phyloP scores from a whole-genome alignment of 176 grass and related monocot species.

The Themeda triandra region DNA sequence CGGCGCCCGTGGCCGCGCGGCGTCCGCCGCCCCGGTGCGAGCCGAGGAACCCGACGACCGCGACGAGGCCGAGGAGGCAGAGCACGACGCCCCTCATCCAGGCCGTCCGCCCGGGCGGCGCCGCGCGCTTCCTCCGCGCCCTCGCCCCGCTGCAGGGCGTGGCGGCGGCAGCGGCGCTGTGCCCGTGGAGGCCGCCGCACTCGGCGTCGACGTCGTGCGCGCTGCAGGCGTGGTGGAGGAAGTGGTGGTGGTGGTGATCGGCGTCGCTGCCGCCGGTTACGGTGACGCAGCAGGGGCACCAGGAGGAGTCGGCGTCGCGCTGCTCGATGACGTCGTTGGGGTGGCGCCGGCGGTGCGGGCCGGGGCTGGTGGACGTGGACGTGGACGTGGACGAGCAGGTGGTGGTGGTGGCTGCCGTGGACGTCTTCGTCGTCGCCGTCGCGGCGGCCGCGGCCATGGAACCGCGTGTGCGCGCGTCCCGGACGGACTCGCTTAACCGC shows the following conservation, averaged over 20 bases:
- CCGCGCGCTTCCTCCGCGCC: constrained; percentile 36
- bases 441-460: constrained; percentile 46
- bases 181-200: not conserved
- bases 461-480: not conserved
- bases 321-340: constrained; percentile 51
- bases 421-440: constrained; percentile 20
- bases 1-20: not conserved
- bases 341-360: constrained; percentile 49
- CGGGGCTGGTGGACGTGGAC: not conserved
- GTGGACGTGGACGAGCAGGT: not conserved
- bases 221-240: not conserved
- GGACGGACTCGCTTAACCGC: too few relatives aligned
- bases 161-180: not conserved
- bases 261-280: not conserved
- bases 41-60: constrained; percentile 38
- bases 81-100: constrained; percentile 56
- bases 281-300: not conserved
- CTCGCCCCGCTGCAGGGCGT: not conserved
- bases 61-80: constrained; percentile 54
- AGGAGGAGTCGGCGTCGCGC: not conserved
- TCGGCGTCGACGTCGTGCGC: constrained; percentile 16
- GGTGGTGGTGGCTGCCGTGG: not conserved
- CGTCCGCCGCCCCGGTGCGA: constrained; percentile 27
- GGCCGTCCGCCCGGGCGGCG: not conserved
- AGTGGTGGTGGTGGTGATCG: not conserved